Percentiles rank a stretch among this genome's conserved stretches.
Conservation (phyloP, 2,329 filamentous ascomycete genomes). For the Mollisiaceae sp. region DNA sequence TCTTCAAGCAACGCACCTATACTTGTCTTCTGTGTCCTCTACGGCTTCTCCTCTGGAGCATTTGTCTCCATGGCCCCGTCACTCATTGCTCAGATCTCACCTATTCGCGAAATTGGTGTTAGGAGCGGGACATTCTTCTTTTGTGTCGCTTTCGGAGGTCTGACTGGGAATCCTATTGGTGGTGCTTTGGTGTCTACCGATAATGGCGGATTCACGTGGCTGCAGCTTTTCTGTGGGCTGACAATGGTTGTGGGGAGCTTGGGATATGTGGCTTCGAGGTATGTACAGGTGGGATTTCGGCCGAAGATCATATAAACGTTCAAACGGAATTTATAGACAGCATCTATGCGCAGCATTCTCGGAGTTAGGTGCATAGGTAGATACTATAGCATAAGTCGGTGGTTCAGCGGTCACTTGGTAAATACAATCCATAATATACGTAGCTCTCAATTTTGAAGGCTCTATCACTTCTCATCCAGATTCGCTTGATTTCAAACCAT, state of each 20-base stretch:
- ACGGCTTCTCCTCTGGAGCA: slow-evolving; percentile 71
- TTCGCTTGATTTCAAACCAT: no score
- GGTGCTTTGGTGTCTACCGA: slow-evolving; percentile 62
- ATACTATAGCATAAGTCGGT: not conserved
- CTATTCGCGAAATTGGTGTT: slow-evolving; percentile 71
- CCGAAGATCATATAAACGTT: slow-evolving; percentile 33
- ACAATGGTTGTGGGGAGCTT: slow-evolving; percentile 51
- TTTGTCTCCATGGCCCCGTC: slow-evolving; percentile 68
- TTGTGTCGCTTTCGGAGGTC: slow-evolving; percentile 64
- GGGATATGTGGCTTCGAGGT: slow-evolving; percentile 46
- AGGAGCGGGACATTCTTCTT: slow-evolving; percentile 69
- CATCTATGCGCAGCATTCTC: not conserved
- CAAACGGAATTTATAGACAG: not conserved
- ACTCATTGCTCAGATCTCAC: slow-evolving; percentile 72
- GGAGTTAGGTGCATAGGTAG: slow-evolving; percentile 2
- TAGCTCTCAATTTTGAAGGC: not conserved
- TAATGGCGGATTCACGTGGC: slow-evolving; percentile 51
- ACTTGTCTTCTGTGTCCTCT: slow-evolving; percentile 69
- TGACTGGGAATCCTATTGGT: slow-evolving; percentile 71
- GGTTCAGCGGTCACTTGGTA: not conserved
- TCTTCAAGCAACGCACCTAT: slow-evolving; percentile 58
- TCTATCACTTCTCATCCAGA: no score
- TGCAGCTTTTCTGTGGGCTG: slow-evolving; percentile 70
- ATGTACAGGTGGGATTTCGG: slow-evolving; percentile 39
- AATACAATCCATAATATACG: not conserved